phyloP scores from a whole-genome alignment of 2,329 filamentous ascomycete species.

The Pochonia chlamydosporia region DNA sequence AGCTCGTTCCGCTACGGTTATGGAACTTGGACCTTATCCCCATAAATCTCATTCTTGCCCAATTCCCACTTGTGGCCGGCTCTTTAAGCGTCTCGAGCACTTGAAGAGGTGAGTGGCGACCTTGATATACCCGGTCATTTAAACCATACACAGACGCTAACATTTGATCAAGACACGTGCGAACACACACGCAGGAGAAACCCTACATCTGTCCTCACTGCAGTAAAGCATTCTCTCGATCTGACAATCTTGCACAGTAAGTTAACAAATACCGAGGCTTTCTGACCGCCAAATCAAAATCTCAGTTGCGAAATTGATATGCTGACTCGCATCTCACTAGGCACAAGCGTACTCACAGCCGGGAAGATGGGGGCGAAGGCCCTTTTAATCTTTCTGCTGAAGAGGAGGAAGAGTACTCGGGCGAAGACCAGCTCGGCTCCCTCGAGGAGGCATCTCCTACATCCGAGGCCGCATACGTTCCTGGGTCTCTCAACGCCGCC shows the following conservation, averaged over 20 bases:
- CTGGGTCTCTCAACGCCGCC: constrained; percentile 43
- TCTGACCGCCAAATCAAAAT: neutral
- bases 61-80: constrained; percentile 93
- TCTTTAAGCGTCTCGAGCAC: constrained; percentile 99
- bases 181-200: constrained; percentile 98
- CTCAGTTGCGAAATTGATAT: neutral
- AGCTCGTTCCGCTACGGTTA: constrained; percentile 89
- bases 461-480: constrained; percentile 59
- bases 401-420: constrained; percentile 75
- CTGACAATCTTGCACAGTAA: constrained; percentile 98
- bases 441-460: constrained; percentile 73
- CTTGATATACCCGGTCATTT: too few relatives aligned
- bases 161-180: constrained; percentile 76
- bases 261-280: constrained; percentile 26
- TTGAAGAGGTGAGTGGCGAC: constrained; percentile 81
- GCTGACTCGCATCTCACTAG: constrained; percentile 39
- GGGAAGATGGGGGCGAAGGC: constrained; percentile 54
- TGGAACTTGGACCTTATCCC: constrained; percentile 93
- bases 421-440: constrained; percentile 77
- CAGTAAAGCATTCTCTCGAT: constrained; percentile 97
- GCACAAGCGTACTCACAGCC: constrained; percentile 74
- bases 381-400: constrained; percentile 66
- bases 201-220: constrained; percentile 97
- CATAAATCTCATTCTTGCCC: constrained; percentile 98
- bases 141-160: too few relatives aligned